Percentiles rank a stretch among this genome's conserved stretches.
Conservation (phyloP, 148 eudicot genomes). For the Selenicereus undatus region DNA sequence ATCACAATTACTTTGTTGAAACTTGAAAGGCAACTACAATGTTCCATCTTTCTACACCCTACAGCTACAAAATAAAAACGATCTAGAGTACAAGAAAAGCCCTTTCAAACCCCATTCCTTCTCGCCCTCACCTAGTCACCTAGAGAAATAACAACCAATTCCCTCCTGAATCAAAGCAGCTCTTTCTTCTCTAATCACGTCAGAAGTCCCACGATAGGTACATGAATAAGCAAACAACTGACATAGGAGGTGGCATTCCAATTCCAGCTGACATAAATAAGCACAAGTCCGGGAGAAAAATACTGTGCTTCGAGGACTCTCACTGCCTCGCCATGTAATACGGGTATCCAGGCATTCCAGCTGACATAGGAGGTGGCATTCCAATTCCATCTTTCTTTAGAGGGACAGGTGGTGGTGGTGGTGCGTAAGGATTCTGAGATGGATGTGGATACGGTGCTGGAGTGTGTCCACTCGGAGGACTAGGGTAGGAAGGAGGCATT, state of each 20-base stretch:
- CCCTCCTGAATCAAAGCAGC: neutral
- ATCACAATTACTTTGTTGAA: neutral
- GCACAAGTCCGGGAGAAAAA: neutral
- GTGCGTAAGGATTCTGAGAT: slow-evolving; percentile 32
- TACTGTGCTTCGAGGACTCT: neutral
- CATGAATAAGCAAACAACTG: too few species aligned
- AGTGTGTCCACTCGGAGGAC: slow-evolving; percentile 30
- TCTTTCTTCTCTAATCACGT: neutral
- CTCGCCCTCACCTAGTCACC: neutral
- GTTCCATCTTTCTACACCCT: neutral
- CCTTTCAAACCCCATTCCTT: neutral
- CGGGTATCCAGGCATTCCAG: slow-evolving; percentile 40
- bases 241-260: too few species aligned
- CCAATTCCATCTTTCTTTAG: slow-evolving; percentile 32
- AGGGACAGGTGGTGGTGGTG: slow-evolving; percentile 28
- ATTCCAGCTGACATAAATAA: too few species aligned
- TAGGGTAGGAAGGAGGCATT: slow-evolving; percentile 30
- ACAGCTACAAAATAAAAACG: neutral
- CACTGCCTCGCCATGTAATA: slow-evolving; percentile 40
- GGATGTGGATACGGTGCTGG: slow-evolving; percentile 34
- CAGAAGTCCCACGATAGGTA: neutral
- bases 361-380: slow-evolving; percentile 29
- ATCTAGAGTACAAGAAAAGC: neutral
- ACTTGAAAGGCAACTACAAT: neutral
- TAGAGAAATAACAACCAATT: neutral